These are phyloP conservation scores for Hura crepitans DNA, from an alignment of 441 rosid species.

Conservation along the genomic window DNA sequence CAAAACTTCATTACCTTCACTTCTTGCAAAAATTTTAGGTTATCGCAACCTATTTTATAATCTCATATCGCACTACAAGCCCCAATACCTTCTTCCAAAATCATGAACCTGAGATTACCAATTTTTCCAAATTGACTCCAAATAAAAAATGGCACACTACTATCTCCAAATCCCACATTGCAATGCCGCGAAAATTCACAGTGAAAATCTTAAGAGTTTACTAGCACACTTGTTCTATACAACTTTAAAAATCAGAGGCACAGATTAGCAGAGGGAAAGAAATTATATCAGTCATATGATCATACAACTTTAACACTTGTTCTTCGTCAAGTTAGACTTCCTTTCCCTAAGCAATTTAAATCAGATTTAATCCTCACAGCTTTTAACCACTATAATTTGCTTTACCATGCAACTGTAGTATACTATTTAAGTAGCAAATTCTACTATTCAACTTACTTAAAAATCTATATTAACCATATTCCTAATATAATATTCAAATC, in stretches of 20 bases:
- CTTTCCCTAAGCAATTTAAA: background rate
- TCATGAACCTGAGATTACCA: background rate
- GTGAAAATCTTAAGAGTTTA: background rate
- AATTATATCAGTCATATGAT: too few relatives aligned
- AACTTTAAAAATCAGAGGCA: background rate
- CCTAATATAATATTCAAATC: background rate
- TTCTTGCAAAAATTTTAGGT: background rate
- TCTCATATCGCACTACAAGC: conserved; percentile 1
- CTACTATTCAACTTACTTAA: background rate
- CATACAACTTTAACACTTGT: too few relatives aligned
- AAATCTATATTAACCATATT: too few relatives aligned
- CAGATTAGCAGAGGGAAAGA: too few relatives aligned
- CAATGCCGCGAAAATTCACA: background rate
- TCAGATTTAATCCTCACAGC: background rate
- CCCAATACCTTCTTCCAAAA: background rate
- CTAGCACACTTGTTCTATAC: background rate
- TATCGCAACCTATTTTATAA: background rate
- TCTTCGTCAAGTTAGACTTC: too few relatives aligned
- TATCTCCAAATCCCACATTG: background rate
- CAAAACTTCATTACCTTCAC: background rate
- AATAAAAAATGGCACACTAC: background rate
- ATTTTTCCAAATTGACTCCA: background rate
- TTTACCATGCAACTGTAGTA: background rate
- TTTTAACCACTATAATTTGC: background rate
- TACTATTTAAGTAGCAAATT: conserved; percentile 5